These are phyloP conservation scores for Ogataea sp. DNA, from an alignment of 805 yeast genomes.

Conservation along the genomic window DNA sequence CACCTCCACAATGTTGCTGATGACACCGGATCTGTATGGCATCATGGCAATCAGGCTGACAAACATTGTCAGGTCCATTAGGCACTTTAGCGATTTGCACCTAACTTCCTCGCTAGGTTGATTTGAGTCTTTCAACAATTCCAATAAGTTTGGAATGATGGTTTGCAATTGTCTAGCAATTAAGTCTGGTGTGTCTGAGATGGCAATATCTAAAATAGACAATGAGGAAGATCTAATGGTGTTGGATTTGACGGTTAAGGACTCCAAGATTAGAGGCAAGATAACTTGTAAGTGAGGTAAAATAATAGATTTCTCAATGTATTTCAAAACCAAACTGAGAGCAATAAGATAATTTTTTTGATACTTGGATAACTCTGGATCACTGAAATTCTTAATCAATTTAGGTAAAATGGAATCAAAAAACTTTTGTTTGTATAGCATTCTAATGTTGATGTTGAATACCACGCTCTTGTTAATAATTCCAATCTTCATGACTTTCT, in stretches of 20 bases:
- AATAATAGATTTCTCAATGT: constrained; percentile 55
- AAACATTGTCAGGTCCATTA: constrained; percentile 39
- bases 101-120: constrained; percentile 37
- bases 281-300: constrained; percentile 55
- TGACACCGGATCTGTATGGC: constrained; percentile 43
- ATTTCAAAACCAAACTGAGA: constrained; percentile 57
- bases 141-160: constrained; percentile 47
- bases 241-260: constrained; percentile 28
- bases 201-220: constrained; percentile 22
- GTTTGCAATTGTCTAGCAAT: constrained; percentile 46
- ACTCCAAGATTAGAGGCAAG: constrained; percentile 65
- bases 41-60: constrained; percentile 33
- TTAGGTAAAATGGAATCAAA: constrained; percentile 54
- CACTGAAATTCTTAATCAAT: constrained; percentile 40
- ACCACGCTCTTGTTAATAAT: constrained; percentile 21
- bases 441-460: constrained; percentile 48
- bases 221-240: constrained; percentile 17
- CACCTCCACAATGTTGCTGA: constrained; percentile 38
- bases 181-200: constrained; percentile 46
- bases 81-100: constrained; percentile 45
- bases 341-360: constrained; percentile 55
- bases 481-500: constrained; percentile 11
- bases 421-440: constrained; percentile 74
- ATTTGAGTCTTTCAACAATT: constrained; percentile 18
- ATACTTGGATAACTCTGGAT: constrained; percentile 6